Evolutionary conservation across 2,329 filamentous ascomycete genomes (phyloP).

Genomic region (Acrodontium crateriforme): DNA sequence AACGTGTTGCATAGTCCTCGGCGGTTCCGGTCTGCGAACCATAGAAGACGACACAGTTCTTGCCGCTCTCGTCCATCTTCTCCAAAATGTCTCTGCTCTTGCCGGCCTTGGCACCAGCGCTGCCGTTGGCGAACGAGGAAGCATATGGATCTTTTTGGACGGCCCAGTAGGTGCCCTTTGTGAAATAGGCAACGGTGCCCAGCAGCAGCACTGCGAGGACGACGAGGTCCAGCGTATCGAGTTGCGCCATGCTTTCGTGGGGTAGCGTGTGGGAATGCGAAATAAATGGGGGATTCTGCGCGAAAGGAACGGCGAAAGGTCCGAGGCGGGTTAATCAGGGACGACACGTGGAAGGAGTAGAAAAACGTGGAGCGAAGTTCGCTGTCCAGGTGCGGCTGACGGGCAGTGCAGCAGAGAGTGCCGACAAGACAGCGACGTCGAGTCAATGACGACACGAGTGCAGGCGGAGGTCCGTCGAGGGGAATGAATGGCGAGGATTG

Average conservation of each 20-base stretch:
- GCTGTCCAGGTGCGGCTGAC: too few species aligned
- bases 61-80: constrained; percentile 88
- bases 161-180: constrained; percentile 90
- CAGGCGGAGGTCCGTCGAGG: too few species aligned
- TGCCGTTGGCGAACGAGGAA: constrained; percentile 52
- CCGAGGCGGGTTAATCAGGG: too few species aligned
- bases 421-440: too few species aligned
- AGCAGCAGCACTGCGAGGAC: constrained; percentile 76
- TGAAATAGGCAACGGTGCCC: constrained; percentile 89
- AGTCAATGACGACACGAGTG: too few species aligned
- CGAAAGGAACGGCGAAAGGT: too few species aligned
- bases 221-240: constrained; percentile 88
- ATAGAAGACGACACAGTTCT: constrained; percentile 98
- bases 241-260: constrained; percentile 63
- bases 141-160: constrained; percentile 81
- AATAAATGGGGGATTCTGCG: not conserved
- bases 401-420: too few species aligned
- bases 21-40: constrained; percentile 97
- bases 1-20: constrained; percentile 90
- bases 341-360: too few species aligned
- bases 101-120: constrained; percentile 51
- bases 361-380: too few species aligned
- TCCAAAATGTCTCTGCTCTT: constrained; percentile 87
- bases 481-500: too few species aligned
- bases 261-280: not conserved